Evolutionary conservation across 2,329 filamentous ascomycete species (phyloP).

Genomic region (Leptographium lundbergii): DNA sequence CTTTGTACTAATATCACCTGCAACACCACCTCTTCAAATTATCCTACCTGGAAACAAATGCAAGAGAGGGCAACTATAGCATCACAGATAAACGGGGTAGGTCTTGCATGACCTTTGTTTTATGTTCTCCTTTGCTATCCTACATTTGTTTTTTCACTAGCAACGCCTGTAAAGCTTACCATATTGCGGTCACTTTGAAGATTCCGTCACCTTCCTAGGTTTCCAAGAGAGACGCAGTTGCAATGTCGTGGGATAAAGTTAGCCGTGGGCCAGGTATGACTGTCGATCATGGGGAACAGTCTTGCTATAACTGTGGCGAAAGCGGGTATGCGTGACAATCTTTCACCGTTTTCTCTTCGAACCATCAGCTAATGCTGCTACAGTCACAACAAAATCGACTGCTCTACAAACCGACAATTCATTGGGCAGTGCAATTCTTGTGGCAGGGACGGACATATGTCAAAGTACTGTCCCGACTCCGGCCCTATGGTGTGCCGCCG

Average conservation of each 20-base stretch:
- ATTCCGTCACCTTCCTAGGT: not conserved
- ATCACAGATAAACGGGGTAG: too few relatives aligned
- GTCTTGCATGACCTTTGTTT: too few relatives aligned
- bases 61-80: too few relatives aligned
- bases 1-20: not conserved
- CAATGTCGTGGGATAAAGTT: not conserved
- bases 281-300: not conserved
- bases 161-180: not conserved
- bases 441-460: slow-evolving; percentile 36
- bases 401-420: slow-evolving; percentile 38
- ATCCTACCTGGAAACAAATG: too few relatives aligned
- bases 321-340: not conserved
- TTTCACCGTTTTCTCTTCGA: not conserved
- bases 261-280: not conserved
- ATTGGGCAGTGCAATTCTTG: slow-evolving; percentile 23
- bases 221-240: not conserved
- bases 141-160: not conserved
- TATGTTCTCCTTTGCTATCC: too few relatives aligned
- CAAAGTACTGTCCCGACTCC: slow-evolving; percentile 37
- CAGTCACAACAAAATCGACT: slow-evolving; percentile 52
- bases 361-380: not conserved
- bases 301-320: slow-evolving; percentile 1
- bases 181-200: too few relatives aligned
- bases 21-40: too few relatives aligned
- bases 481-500: slow-evolving; percentile 18